These are phyloP conservation scores for Solanum chacoense DNA, from an alignment of 305 asterid genomes.

Conservation along the genomic window DNA sequence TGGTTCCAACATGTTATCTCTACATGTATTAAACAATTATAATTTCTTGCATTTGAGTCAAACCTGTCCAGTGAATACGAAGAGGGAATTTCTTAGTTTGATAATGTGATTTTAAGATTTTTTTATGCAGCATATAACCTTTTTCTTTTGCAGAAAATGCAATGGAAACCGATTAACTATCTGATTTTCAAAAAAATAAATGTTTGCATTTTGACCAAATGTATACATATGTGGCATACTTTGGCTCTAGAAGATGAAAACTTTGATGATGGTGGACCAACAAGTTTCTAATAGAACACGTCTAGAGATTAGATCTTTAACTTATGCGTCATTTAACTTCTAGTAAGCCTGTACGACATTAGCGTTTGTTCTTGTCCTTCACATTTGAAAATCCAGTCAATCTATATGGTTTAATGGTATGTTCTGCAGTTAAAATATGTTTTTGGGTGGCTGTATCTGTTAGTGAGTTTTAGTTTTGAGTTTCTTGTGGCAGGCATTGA, in stretches of 20 bases:
- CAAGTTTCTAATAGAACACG: neutral
- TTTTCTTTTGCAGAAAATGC: neutral
- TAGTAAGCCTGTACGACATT: neutral
- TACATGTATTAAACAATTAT: neutral
- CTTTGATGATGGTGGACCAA: neutral
- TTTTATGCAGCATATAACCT: neutral
- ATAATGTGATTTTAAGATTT: neutral
- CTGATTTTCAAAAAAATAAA: neutral
- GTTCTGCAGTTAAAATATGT: neutral
- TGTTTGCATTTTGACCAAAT: neutral
- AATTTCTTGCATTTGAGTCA: neutral
- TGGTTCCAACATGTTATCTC: neutral
- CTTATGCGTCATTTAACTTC: neutral
- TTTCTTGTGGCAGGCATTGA: slow-evolving; percentile 55
- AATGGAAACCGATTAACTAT: neutral
- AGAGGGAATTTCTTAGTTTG: neutral
- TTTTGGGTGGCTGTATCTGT: neutral
- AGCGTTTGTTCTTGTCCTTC: neutral
- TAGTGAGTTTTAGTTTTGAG: neutral
- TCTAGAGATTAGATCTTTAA: neutral
- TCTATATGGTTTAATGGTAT: neutral
- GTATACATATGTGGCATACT: neutral
- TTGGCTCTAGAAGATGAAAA: neutral
- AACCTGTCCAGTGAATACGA: neutral
- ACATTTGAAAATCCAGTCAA: neutral